Percentiles rank a stretch among this genome's conserved stretches.
Conservation (phyloP, 1,284 basidiomycete species). For the Apiotrichum domesticum region DNA sequence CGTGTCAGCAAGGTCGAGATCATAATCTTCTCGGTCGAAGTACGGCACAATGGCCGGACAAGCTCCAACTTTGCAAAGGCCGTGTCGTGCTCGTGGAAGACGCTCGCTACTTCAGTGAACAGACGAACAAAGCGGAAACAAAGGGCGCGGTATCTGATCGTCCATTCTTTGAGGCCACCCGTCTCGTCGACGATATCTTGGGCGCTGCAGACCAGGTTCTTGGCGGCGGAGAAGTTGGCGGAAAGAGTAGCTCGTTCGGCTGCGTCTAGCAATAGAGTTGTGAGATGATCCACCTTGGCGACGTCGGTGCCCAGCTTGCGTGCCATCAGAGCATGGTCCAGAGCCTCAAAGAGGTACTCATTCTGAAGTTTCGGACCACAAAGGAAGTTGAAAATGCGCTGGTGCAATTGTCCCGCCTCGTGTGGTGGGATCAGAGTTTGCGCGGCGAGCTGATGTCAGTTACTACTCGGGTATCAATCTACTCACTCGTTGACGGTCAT, state of each 20-base stretch:
- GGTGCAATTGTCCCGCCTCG: slow-evolving; percentile 17
- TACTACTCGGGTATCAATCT: no score
- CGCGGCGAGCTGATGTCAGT: slow-evolving; percentile 26
- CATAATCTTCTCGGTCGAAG: slow-evolving; percentile 19
- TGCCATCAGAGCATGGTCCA: slow-evolving; percentile 28
- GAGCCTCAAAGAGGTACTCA: slow-evolving; percentile 31
- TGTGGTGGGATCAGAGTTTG: slow-evolving; percentile 20
- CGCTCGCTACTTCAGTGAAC: slow-evolving; percentile 19
- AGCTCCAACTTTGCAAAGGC: slow-evolving; percentile 16
- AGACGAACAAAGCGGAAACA: slow-evolving; percentile 21
- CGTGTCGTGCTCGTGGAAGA: slow-evolving; percentile 20
- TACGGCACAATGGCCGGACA: slow-evolving; percentile 15
- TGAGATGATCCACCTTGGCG: slow-evolving; percentile 10
- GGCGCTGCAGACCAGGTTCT: slow-evolving; percentile 17
- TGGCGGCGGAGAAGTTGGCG: slow-evolving; percentile 21
- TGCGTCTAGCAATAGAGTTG: slow-evolving; percentile 21
- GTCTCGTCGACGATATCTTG: slow-evolving; percentile 17
- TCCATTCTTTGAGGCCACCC: slow-evolving; percentile 20
- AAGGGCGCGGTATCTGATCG: slow-evolving; percentile 7
- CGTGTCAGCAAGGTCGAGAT: slow-evolving; percentile 20
- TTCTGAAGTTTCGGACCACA: slow-evolving; percentile 9
- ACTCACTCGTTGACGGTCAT: slow-evolving; percentile 34
- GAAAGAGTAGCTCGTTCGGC: slow-evolving; percentile 13
- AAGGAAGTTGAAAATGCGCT: slow-evolving; percentile 21
- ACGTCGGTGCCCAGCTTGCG: slow-evolving; percentile 6